Base-by-base conservation (phyloP, 2,329 filamentous ascomycete genomes). In the Neodidymelliopsis sp. region DNA sequence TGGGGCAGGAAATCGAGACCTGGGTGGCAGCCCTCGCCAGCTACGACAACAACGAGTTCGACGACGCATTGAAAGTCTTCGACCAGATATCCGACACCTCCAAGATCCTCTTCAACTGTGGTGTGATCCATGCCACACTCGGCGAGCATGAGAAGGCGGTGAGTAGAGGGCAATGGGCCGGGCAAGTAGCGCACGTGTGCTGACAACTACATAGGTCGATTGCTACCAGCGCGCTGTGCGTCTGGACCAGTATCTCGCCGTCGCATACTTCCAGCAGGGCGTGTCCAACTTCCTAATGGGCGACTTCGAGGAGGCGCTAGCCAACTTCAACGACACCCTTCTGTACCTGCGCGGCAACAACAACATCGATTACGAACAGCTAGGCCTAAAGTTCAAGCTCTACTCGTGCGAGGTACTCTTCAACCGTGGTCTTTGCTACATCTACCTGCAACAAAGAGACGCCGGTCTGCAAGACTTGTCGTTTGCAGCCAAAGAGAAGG, bases 31-130 rank as follows among this genome's bases (percentile, higher is more conserved):
- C 94, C 75, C 85, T 99, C 45, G 86, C 80, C 64, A 87, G 88
- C 71, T 99, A 99, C 78, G 94, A 99, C 77, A 94, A 93, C 77
- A 96, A 96, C 77, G 91, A 99, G 69, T 97, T 96, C 75, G 93
- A 97, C 67, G 89, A 93, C 60, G 86, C 94, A 20, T 77, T 97
- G 56, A 84, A 81, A 63, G 84, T 89, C 53, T 97, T 99, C 70
- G 89, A 90, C 56, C 84, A 81, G 62, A 96, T 99, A 66, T 83
- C 89, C 54, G 94, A 97, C 72, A 99, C 94, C 0, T 97, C 94
- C 63, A 97, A 96, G 80, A 99, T 99, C 56, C 81, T 96, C 54
- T 99, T 99, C 81, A 99, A 99, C 70, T 95, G 93, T 75, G 94
- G 94, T 62, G 93, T 99, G 28, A 97, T 99, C 65, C 90, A 97